Evolutionary conservation across 1,284 basidiomycete species (phyloP).

Genomic region (Marasmius oreades): DNA sequence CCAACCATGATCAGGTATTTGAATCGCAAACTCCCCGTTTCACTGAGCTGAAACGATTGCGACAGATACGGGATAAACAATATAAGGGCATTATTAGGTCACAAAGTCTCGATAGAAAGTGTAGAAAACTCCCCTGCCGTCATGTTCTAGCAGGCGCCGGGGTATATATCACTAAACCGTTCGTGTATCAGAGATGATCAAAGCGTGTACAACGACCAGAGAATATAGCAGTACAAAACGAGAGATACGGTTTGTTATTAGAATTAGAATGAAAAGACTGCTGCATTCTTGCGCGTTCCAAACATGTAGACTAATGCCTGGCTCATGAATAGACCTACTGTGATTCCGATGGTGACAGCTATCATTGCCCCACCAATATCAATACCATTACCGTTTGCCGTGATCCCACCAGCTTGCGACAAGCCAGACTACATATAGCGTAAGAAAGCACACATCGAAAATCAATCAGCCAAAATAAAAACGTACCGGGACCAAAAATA

Average conservation of each 20-base stretch:
- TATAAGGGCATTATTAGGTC: conserved; percentile 94
- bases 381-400: conserved; percentile 64
- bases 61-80: conserved; percentile 86
- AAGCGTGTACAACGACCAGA: neutral
- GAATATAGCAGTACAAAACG: neutral
- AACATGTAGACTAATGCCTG: conserved; percentile 86
- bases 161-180: neutral
- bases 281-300: conserved; percentile 77
- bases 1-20: conserved; percentile 98
- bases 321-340: conserved; percentile 86
- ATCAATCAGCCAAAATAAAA: neutral
- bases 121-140: conserved; percentile 91
- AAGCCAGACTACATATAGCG: conserved; percentile 80
- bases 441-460: conserved; percentile 11
- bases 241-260: neutral
- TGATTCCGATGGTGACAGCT: conserved; percentile 86
- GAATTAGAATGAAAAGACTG: conserved; percentile 74
- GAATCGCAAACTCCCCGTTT: neutral
- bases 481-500: conserved; percentile 79
- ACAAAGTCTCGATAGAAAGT: conserved; percentile 90
- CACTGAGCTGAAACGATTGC: conserved; percentile 4
- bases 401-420: conserved; percentile 81
- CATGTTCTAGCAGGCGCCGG: conserved; percentile 56
- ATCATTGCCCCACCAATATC: conserved; percentile 84
- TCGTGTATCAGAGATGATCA: no score